Conservation (phyloP, 768 basidiomycete genomes). For the Psilocybe subaeruginosa region DNA sequence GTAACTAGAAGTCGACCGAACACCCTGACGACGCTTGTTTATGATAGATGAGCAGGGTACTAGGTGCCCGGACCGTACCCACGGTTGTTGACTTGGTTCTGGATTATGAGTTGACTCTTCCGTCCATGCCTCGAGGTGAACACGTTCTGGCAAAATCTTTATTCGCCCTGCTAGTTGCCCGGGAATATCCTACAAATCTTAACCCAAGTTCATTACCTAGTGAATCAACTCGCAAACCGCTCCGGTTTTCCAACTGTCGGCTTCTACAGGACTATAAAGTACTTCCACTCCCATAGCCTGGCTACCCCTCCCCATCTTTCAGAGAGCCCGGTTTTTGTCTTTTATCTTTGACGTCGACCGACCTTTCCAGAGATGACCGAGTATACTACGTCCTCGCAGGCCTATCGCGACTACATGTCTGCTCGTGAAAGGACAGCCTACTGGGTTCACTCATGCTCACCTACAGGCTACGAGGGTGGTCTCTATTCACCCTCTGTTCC, state of each 20-base stretch:
- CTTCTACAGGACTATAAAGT: slow-evolving; percentile 38
- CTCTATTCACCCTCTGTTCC: slow-evolving; percentile 64
- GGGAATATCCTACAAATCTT: slow-evolving; percentile 33
- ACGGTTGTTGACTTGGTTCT: slow-evolving; percentile 22
- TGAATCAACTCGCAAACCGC: slow-evolving; percentile 32
- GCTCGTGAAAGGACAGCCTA: slow-evolving; percentile 63
- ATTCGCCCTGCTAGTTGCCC: slow-evolving; percentile 32
- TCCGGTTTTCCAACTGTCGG: slow-evolving; percentile 31
- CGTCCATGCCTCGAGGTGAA: slow-evolving; percentile 35
- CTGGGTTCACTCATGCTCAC: slow-evolving; percentile 58
- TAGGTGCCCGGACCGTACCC: slow-evolving; percentile 19
- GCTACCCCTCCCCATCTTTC: slow-evolving; percentile 29
- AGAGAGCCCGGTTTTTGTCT: slow-evolving; percentile 14
- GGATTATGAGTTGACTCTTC: slow-evolving; percentile 13
- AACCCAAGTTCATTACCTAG: slow-evolving; percentile 25
- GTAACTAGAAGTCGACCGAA: slow-evolving; percentile 1
- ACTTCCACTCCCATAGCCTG: slow-evolving; percentile 24
- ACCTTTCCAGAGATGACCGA: slow-evolving; percentile 58
- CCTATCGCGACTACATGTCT: slow-evolving; percentile 57
- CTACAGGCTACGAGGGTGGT: slow-evolving; percentile 31
- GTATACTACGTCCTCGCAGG: slow-evolving; percentile 61
- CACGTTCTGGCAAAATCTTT: slow-evolving; percentile 42
- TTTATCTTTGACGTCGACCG: slow-evolving; percentile 18
- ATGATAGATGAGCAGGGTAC: background rate
- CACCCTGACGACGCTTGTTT: slow-evolving; percentile 3